Evolutionary conservation across 108 stramenopile genomes (phyloP), one percentile per base, ranked within the genome.

Genomic region (Aurantiochytrium sp.): DNA sequence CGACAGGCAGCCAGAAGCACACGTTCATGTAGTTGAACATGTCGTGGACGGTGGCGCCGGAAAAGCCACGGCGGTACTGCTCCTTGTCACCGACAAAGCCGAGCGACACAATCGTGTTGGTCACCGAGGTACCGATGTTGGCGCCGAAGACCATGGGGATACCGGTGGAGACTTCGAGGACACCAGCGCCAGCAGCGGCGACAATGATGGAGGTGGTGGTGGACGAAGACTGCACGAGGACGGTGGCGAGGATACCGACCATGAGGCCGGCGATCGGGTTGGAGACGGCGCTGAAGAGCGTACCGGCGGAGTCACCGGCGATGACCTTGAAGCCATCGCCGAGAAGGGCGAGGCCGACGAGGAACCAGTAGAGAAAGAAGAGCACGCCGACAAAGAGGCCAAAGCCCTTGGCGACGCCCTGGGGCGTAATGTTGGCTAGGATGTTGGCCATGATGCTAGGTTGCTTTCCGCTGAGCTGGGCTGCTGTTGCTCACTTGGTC

Each of bases 141-240:
- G 96, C 95, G 21, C 96, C 96, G 95, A 96, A 96, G 88, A 97
- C 91, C 95, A 97, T 95, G 93, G 94, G 95, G 72, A 97, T 97
- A 28, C 92, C 96, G 72, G 93, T 92, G 29, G 89, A 88, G 87
- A 96, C 95, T 43, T 92, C 69, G 28, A 97, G 87, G 59, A 92
- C 89, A 12, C 88, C 94, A n/a, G 95, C 91, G 57, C 96, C 96
- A 53, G 96, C 96, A 47, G 96, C 90, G 58, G 95, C 93, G 45
- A 97, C 96, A 90, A 96, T 92, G 76, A 97, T 95, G 43, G 96
- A 96, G 21, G 96, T 97, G 88, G 96, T 96, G 49, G 96, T 96
- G 91, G 94, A 95, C 12, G 96, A 96, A 87, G 94, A 95, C 93
- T 97, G 96, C 23, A 97, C 90, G 87, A 97, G 92, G 72, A 95